phyloP scores from a whole-genome alignment of 106 monocot species.

The Allium cepa region DNA sequence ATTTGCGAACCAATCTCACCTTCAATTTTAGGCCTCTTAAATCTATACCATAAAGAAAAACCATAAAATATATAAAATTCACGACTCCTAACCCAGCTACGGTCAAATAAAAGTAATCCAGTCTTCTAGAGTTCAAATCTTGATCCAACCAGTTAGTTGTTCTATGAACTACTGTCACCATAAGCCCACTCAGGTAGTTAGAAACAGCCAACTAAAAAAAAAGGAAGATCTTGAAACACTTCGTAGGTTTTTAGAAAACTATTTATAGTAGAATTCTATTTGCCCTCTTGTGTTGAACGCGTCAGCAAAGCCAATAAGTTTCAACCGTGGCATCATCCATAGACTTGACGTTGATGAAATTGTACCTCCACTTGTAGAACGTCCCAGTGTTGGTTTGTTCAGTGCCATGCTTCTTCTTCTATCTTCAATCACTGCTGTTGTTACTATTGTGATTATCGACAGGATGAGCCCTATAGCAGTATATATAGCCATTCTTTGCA shows the following conservation, averaged over 20 bases:
- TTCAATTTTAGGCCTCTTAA: slow-evolving; percentile 14
- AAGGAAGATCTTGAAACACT: slow-evolving; percentile 37
- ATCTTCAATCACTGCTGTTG: slow-evolving; percentile 24
- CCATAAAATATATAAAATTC: slow-evolving; percentile 29
- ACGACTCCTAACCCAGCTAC: slow-evolving; percentile 12
- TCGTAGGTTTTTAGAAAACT: slow-evolving; percentile 71
- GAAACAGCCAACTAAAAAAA: slow-evolving; percentile 10
- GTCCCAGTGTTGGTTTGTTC: slow-evolving; percentile 10
- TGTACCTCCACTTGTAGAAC: neutral
- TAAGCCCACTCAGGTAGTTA: slow-evolving; percentile 31
- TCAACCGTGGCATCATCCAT: slow-evolving; percentile 41
- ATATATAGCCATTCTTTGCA: slow-evolving; percentile 47
- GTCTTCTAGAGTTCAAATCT: slow-evolving; percentile 39
- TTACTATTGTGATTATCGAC: slow-evolving; percentile 24
- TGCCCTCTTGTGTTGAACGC: slow-evolving; percentile 43
- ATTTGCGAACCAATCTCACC: slow-evolving; percentile 10
- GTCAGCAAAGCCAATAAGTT: slow-evolving; percentile 30
- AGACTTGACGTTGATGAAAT: slow-evolving; percentile 37
- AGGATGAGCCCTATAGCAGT: slow-evolving; percentile 40
- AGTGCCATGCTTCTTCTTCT: slow-evolving; percentile 16
- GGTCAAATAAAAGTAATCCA: slow-evolving; percentile 41
- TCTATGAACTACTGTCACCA: slow-evolving; percentile 31
- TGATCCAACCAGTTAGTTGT: slow-evolving; percentile 35
- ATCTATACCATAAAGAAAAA: slow-evolving; percentile 50
- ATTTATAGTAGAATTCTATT: slow-evolving; percentile 54